A percentile compares a stretch with the other conserved stretches of the same genome.
phyloP scores from a whole-genome alignment of 805 yeast genomes.

The Wickerhamiella qilinensis region DNA sequence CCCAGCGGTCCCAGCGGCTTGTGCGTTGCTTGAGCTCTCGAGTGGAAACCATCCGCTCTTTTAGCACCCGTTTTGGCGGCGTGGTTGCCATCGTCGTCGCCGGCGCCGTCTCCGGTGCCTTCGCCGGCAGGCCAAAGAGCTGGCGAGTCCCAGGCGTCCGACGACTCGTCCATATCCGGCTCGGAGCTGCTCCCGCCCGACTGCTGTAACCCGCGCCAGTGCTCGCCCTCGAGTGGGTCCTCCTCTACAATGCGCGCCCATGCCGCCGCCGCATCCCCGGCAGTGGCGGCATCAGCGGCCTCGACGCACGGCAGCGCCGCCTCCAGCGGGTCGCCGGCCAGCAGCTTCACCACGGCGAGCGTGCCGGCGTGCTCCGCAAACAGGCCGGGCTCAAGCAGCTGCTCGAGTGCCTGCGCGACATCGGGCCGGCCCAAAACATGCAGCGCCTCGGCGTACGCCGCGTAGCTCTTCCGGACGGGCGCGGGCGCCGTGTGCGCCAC shows the following conservation, averaged over 20 bases:
- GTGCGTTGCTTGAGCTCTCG: no score
- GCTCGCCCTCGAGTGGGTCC: slow-evolving; percentile 19
- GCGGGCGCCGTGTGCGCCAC: slow-evolving; percentile 6
- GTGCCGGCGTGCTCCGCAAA: slow-evolving; percentile 10
- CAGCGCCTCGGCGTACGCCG: slow-evolving; percentile 16
- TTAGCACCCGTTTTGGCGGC: slow-evolving; percentile 3
- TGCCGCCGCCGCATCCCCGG: no score
- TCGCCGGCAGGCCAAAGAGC: no score
- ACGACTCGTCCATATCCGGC: no score
- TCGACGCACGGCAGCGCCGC: slow-evolving; percentile 3
- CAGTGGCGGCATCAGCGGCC: slow-evolving; percentile 3
- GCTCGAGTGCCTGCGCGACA: slow-evolving; percentile 14
- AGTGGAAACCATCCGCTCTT: no score
- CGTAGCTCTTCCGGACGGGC: slow-evolving; percentile 10
- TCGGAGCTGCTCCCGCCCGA: no score
- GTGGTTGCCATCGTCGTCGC: no score
- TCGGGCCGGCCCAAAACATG: slow-evolving; percentile 18
- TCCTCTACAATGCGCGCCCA: slow-evolving; percentile 18
- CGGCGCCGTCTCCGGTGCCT: no score
- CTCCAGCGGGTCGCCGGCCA: slow-evolving; percentile 9
- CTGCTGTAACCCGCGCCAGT: no score
- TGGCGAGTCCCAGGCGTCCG: no score
- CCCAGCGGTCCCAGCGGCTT: no score
- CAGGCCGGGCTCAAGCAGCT: slow-evolving; percentile 11
- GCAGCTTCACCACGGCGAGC: slow-evolving; percentile 12